phyloP scores from a whole-genome alignment of 352 stramenopile genomes.

The Globisporangium paddicum region DNA sequence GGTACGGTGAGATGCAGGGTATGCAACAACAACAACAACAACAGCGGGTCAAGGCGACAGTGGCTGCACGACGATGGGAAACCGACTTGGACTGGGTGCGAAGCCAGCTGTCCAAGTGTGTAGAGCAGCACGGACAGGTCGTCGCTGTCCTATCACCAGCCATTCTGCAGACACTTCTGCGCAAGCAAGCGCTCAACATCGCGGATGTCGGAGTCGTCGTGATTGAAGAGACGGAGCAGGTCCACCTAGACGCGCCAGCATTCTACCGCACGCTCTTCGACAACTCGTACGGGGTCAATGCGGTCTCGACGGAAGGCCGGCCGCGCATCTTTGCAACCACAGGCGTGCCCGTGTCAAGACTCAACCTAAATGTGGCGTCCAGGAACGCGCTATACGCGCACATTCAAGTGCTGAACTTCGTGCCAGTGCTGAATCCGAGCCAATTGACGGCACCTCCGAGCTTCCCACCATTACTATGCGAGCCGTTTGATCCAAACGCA shows the following conservation, averaged over 20 bases:
- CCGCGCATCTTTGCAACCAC: conserved; percentile 62
- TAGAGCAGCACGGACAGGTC: conserved; percentile 16
- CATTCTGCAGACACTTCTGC: conserved; percentile 33
- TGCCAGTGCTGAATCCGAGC: conserved; percentile 31
- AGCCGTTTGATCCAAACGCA: conserved; percentile 29
- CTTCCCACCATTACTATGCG: conserved; percentile 44
- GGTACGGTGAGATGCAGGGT: background rate
- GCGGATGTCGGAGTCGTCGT: conserved; percentile 43
- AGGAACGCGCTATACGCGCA: conserved; percentile 57
- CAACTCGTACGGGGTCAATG: conserved; percentile 14
- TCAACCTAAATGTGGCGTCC: conserved; percentile 30
- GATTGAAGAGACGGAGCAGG: conserved; percentile 60
- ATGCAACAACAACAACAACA: background rate
- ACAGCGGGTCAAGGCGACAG: background rate
- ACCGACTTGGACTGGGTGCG: conserved; percentile 16
- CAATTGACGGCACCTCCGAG: conserved; percentile 13
- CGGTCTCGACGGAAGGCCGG: background rate
- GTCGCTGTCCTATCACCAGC: conserved; percentile 46
- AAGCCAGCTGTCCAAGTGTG: conserved; percentile 11
- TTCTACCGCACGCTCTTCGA: conserved; percentile 43
- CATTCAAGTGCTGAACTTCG: conserved; percentile 58
- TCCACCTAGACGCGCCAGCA: conserved; percentile 52
- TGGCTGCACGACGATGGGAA: conserved; percentile 15
- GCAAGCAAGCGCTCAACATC: conserved; percentile 22
- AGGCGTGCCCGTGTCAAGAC: conserved; percentile 36